These are phyloP conservation scores for Penstemon barbatus DNA, from an alignment of 257 asterid genomes.

Conservation along the genomic window DNA sequence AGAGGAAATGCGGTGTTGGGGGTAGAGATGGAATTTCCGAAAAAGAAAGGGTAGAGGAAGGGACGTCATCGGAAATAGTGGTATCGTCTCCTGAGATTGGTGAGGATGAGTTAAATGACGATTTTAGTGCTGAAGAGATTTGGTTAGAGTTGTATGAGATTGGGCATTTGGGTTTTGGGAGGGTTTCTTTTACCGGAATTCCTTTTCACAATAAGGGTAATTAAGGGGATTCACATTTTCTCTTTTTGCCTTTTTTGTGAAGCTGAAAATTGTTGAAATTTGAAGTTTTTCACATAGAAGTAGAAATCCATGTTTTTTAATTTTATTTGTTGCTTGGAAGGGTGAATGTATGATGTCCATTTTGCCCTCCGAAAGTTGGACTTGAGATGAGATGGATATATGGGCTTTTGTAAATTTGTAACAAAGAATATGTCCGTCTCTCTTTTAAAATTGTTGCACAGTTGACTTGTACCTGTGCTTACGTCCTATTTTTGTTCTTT, in stretches of 20 bases:
- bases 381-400: too few species aligned
- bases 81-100: constrained; percentile 28
- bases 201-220: constrained; percentile 44
- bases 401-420: too few species aligned
- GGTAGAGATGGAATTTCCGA: constrained; percentile 35
- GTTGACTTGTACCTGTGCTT: too few species aligned
- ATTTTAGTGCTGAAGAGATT: constrained; percentile 47
- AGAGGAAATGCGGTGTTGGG: neutral
- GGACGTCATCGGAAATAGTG: neutral
- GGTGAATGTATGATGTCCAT: too few species aligned
- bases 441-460: too few species aligned
- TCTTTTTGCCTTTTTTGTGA: neutral
- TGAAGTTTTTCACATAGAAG: too few species aligned
- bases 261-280: neutral
- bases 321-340: too few species aligned
- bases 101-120: constrained; percentile 32
- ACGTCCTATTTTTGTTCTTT: too few species aligned
- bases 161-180: constrained; percentile 88
- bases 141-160: constrained; percentile 67
- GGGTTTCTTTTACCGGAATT: constrained; percentile 81
- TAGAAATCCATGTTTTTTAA: too few species aligned
- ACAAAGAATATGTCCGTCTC: too few species aligned
- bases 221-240: constrained; percentile 27
- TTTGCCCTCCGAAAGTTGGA: too few species aligned
- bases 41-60: constrained; percentile 29